phyloP scores from a whole-genome alignment of 257 asterid species.

The Cynanchum wilfordii region DNA sequence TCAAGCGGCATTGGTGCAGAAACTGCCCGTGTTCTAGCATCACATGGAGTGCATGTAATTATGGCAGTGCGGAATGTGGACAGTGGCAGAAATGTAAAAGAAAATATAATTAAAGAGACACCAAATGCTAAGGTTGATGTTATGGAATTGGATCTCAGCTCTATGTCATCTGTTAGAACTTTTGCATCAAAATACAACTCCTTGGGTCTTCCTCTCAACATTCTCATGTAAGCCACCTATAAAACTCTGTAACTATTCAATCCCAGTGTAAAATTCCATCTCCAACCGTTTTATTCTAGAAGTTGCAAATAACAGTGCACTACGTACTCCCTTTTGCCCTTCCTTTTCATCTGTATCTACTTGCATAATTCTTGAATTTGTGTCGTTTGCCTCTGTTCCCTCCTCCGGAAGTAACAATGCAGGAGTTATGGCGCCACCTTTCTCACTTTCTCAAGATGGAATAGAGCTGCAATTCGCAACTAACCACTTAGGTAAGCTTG shows the following conservation, averaged over 20 bases:
- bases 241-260: neutral
- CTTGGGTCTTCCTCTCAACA: conserved; percentile 38
- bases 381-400: conserved; percentile 5
- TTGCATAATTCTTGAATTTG: conserved; percentile 2
- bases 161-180: conserved; percentile 45
- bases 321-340: neutral
- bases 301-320: neutral
- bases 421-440: conserved; percentile 65
- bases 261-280: neutral
- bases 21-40: conserved; percentile 47
- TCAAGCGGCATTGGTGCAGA: conserved; percentile 69
- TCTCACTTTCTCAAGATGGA: conserved; percentile 55
- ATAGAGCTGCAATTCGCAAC: conserved; percentile 79
- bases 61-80: conserved; percentile 53
- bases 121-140: conserved; percentile 55
- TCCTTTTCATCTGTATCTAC: neutral
- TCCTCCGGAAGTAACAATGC: conserved; percentile 57
- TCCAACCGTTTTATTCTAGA: neutral
- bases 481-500: conserved; percentile 51
- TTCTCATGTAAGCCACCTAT: conserved; percentile 45
- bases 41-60: conserved; percentile 45
- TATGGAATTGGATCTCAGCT: conserved; percentile 59
- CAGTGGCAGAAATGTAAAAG: conserved; percentile 36
- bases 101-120: conserved; percentile 34
- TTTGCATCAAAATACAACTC: conserved; percentile 47